Percentiles rank a stretch among this genome's conserved stretches.
These are phyloP conservation scores for Globisporangium yorkense DNA, from an alignment of 352 stramenopile genomes.

Conservation along the genomic window DNA sequence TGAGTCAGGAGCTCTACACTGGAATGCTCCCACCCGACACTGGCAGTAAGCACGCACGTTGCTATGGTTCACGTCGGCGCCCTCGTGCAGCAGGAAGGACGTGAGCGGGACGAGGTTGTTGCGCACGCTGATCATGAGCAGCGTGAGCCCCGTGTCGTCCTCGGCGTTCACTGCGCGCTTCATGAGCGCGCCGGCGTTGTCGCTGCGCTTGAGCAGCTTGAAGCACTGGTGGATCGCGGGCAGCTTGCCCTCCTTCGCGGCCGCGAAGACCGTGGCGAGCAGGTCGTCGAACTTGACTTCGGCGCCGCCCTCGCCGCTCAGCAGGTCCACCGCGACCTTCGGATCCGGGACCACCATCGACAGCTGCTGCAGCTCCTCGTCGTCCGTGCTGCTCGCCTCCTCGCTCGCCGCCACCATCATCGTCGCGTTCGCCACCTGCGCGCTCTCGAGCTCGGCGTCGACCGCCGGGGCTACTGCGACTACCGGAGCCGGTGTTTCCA, in stretches of 20 bases:
- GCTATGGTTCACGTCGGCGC: conserved; percentile 77
- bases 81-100: conserved; percentile 53
- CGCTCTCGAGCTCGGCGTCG: conserved; percentile 10
- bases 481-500: background rate
- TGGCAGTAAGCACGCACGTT: conserved; percentile 37
- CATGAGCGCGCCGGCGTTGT: conserved; percentile 44
- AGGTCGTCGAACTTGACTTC: conserved; percentile 66
- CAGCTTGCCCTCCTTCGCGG: conserved; percentile 44
- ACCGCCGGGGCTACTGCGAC: background rate
- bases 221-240: conserved; percentile 54
- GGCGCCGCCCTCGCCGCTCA: conserved; percentile 24
- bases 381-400: conserved; percentile 71
- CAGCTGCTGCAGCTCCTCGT: conserved; percentile 73
- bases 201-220: conserved; percentile 43
- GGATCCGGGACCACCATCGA: conserved; percentile 49
- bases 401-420: conserved; percentile 29
- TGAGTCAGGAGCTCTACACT: too few species aligned
- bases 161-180: conserved; percentile 44
- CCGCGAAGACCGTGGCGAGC: conserved; percentile 47
- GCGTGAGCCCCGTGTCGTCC: conserved; percentile 75
- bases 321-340: conserved; percentile 13
- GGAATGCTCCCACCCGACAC: too few species aligned
- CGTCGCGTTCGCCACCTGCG: conserved; percentile 14
- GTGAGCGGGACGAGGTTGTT: conserved; percentile 53
- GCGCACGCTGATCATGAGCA: conserved; percentile 79